These are phyloP conservation scores for Trichosporon sp. DNA, from an alignment of 1,284 basidiomycete species.

Conservation along the genomic window DNA sequence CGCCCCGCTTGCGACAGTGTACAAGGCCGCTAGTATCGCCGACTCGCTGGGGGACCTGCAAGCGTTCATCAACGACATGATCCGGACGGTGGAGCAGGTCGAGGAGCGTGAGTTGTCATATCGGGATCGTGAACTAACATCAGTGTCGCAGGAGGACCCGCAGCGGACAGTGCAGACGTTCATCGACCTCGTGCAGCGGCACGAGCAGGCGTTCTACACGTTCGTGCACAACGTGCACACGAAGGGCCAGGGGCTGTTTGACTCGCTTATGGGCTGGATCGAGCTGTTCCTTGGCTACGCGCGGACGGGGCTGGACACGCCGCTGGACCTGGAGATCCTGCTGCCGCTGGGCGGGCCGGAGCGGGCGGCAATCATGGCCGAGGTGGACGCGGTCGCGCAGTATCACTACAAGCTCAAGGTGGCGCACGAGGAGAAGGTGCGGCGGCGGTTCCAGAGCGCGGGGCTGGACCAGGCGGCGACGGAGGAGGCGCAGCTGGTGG, in stretches of 20 bases:
- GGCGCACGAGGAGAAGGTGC: constrained; percentile 79
- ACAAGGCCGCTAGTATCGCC: constrained; percentile 93
- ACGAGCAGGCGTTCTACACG: constrained; percentile 91
- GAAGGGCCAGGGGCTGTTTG: constrained; percentile 92
- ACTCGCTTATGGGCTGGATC: constrained; percentile 92
- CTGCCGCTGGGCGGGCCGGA: constrained; percentile 74
- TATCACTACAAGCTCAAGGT: constrained; percentile 92
- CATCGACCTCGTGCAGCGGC: constrained; percentile 86
- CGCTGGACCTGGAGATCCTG: constrained; percentile 75
- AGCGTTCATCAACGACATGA: constrained; percentile 91
- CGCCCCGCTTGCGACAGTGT: constrained; percentile 93
- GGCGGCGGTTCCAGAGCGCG: constrained; percentile 62
- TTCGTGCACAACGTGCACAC: constrained; percentile 99
- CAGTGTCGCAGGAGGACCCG: constrained; percentile 80
- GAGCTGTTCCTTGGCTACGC: constrained; percentile 89
- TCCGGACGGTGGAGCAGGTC: constrained; percentile 84
- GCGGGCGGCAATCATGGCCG: constrained; percentile 67
- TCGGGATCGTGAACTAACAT: not conserved
- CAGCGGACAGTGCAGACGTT: constrained; percentile 85
- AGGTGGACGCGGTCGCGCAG: constrained; percentile 77
- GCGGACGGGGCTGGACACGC: constrained; percentile 70
- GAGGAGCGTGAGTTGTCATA: constrained; percentile 70
- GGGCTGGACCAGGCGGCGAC: constrained; percentile 60
- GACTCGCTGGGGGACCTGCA: constrained; percentile 91
- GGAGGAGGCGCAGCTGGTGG: constrained; percentile 70